Percentiles rank a stretch among this genome's conserved stretches.
Evolutionary conservation across 805 yeast genomes (phyloP).

Genomic region (Metschnikowia kofuensis): DNA sequence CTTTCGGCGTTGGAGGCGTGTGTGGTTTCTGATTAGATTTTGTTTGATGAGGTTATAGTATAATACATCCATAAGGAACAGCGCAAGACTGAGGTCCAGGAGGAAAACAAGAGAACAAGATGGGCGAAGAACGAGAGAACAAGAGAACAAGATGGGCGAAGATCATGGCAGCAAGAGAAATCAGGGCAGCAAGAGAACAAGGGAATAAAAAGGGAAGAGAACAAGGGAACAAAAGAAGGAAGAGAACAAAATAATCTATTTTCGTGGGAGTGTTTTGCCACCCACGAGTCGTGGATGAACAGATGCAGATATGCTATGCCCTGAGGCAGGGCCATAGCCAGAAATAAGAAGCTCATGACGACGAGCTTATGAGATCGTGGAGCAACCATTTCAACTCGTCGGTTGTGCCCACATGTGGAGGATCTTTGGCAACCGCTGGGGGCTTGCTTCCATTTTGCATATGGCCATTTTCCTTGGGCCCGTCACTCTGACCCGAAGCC

Average conservation of each 20-base stretch:
- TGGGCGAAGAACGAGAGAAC: too few relatives aligned
- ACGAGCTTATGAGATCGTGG: constrained; percentile 55
- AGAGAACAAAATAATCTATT: neutral
- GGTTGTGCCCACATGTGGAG: constrained; percentile 45
- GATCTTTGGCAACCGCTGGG: neutral
- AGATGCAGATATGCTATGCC: neutral
- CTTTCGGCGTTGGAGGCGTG: neutral
- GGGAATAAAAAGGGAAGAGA: too few relatives aligned
- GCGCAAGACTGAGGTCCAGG: neutral
- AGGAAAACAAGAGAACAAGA: too few relatives aligned
- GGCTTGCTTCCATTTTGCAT: constrained; percentile 3
- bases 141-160: too few relatives aligned
- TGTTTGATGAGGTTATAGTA: neutral
- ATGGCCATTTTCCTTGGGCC: constrained; percentile 7
- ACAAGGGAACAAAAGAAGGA: too few relatives aligned
- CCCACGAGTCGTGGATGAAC: neutral
- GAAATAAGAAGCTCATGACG: constrained; percentile 14
- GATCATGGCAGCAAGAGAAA: too few relatives aligned
- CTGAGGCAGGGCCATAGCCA: neutral
- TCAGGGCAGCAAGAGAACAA: too few relatives aligned
- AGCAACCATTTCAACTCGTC: constrained; percentile 72
- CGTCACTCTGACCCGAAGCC: neutral
- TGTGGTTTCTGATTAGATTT: neutral
- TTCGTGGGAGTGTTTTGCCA: neutral
- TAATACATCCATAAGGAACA: neutral